Evolutionary conservation across 768 basidiomycete genomes (phyloP).

Genomic region (Amanita rubescens): DNA sequence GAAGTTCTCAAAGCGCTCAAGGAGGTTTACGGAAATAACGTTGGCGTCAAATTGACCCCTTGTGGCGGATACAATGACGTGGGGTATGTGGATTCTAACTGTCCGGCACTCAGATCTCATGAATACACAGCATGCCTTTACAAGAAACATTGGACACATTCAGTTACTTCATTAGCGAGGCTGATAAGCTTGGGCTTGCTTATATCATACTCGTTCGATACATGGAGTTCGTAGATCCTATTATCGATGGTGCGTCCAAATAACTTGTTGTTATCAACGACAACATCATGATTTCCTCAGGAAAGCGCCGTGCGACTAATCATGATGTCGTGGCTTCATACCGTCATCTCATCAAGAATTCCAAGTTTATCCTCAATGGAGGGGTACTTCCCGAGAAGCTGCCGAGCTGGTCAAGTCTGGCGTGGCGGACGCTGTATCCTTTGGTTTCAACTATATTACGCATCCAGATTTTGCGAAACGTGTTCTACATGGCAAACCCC

Average conservation of each 20-base stretch:
- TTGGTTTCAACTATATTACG: slow-evolving; percentile 30
- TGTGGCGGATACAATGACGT: slow-evolving; percentile 40
- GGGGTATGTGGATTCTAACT: slow-evolving; percentile 21
- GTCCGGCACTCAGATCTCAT: not conserved
- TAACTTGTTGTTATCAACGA: no score
- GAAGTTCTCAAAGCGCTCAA: slow-evolving; percentile 38
- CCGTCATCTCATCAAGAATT: slow-evolving; percentile 25
- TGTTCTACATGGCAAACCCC: slow-evolving; percentile 24
- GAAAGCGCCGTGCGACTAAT: slow-evolving; percentile 26
- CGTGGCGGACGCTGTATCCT: slow-evolving; percentile 28
- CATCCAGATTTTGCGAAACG: slow-evolving; percentile 36
- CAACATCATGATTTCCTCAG: slow-evolving; percentile 11
- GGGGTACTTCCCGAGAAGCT: slow-evolving; percentile 28
- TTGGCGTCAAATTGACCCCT: slow-evolving; percentile 42
- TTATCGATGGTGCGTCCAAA: slow-evolving; percentile 23
- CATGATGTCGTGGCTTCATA: slow-evolving; percentile 35
- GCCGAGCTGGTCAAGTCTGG: slow-evolving; percentile 26
- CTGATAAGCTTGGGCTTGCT: slow-evolving; percentile 27
- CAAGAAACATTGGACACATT: slow-evolving; percentile 35
- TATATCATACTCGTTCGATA: slow-evolving; percentile 29
- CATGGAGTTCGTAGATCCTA: slow-evolving; percentile 14
- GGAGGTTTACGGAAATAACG: slow-evolving; percentile 36
- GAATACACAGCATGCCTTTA: slow-evolving; percentile 30
- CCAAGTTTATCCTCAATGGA: slow-evolving; percentile 31
- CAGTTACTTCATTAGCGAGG: slow-evolving; percentile 32